phyloP scores from a whole-genome alignment of 768 basidiomycete genomes.

The Hysterangium stoloniferum region DNA sequence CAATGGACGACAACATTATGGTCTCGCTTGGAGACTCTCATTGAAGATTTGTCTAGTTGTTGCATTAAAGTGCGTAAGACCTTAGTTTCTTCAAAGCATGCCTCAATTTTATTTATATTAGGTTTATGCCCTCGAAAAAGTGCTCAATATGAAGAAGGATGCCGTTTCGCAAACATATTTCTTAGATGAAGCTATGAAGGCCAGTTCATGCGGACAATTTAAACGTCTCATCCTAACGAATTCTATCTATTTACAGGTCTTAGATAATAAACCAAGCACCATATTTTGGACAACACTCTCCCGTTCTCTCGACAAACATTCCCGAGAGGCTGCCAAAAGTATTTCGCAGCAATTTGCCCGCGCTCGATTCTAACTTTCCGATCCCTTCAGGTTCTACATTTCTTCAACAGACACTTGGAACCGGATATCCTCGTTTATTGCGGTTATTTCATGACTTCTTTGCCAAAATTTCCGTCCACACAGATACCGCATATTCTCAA shows the following conservation, averaged over 20 bases:
- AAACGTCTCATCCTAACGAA: not conserved
- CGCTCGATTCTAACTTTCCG: not conserved
- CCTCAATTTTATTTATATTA: constrained; percentile 20
- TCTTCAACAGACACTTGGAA: constrained; percentile 80
- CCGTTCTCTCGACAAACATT: constrained; percentile 72
- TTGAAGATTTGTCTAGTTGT: constrained; percentile 83
- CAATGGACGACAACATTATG: constrained; percentile 82
- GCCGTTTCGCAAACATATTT: constrained; percentile 67
- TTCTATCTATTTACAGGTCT: constrained; percentile 35
- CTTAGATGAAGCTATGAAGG: constrained; percentile 92
- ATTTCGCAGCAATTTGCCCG: constrained; percentile 7
- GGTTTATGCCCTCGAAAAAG: constrained; percentile 95
- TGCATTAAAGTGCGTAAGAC: constrained; percentile 67
- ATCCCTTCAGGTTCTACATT: constrained; percentile 68
- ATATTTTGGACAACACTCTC: constrained; percentile 86
- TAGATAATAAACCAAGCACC: constrained; percentile 88
- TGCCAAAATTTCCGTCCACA: constrained; percentile 88
- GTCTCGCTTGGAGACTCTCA: constrained; percentile 69
- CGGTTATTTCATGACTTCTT: constrained; percentile 97
- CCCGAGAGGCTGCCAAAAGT: constrained; percentile 79
- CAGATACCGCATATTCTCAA: constrained; percentile 85
- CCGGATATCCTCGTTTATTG: constrained; percentile 80
- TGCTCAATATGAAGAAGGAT: constrained; percentile 84
- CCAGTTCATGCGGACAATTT: constrained; percentile 23
- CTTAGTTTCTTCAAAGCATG: not conserved